Conservation (phyloP, 139 green algal genomes). For the Chlorella sp. region DNA sequence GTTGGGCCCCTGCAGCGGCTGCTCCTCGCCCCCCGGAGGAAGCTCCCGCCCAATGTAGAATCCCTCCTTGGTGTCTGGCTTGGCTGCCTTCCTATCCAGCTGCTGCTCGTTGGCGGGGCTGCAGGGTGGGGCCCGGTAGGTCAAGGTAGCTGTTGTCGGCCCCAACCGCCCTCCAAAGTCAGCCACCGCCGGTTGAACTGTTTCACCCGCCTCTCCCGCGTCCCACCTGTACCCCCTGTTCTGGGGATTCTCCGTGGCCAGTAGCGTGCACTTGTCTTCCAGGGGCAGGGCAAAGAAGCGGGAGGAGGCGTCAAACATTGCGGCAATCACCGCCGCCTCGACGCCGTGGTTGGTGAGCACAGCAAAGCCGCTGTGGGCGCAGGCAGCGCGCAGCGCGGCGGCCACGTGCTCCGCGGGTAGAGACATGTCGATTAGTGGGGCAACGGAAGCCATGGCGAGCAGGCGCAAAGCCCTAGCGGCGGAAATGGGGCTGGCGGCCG, state of each 20-base stretch:
- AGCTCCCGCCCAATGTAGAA: background rate
- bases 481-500: no score
- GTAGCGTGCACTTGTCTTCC: background rate
- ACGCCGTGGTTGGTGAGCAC: background rate
- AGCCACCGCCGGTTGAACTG: no score
- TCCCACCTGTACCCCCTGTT: background rate
- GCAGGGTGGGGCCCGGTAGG: background rate
- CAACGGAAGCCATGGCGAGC: no score
- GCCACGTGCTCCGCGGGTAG: background rate
- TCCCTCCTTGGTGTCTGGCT: background rate
- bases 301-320: background rate
- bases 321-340: background rate
- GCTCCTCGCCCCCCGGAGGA: background rate
- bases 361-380: background rate
- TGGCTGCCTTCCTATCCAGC: background rate
- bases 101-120: background rate
- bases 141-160: no score
- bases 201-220: no score
- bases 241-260: background rate
- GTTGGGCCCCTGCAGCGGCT: background rate
- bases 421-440: background rate
- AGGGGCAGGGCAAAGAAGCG: background rate
- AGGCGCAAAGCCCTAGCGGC: no score
- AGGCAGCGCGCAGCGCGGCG: background rate
- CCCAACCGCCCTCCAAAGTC: no score